A percentile compares a stretch with the other conserved stretches of the same genome.
Conservation (phyloP, 495 filamentous ascomycete species). For the Penicillium subrubescens region DNA sequence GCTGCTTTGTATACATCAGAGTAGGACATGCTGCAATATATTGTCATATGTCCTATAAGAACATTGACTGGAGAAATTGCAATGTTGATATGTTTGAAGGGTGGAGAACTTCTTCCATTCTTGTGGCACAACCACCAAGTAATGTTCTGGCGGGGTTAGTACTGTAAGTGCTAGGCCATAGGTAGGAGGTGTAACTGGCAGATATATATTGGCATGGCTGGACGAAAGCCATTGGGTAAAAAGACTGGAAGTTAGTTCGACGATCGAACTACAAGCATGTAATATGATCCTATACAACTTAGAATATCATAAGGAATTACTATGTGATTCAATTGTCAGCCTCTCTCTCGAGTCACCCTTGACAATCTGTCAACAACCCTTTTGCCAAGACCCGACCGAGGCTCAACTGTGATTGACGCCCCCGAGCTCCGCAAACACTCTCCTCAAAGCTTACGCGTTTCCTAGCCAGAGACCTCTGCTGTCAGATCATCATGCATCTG, state of each 20-base stretch:
- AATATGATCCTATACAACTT: neutral
- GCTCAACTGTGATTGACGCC: conserved; percentile 14
- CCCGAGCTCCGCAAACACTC: conserved; percentile 25
- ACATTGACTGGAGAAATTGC: neutral
- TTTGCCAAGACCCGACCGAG: conserved; percentile 29
- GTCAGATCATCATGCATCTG: conserved; percentile 36
- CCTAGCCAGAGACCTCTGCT: conserved; percentile 6
- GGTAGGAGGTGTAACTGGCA: too few relatives aligned
- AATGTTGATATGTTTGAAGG: too few relatives aligned
- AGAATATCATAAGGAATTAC: neutral
- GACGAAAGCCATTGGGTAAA: neutral
- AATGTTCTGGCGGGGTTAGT: too few relatives aligned
- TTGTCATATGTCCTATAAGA: neutral
- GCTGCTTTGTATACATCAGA: neutral
- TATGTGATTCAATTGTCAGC: neutral
- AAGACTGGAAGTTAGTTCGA: neutral
- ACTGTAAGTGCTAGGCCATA: too few relatives aligned
- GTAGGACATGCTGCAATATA: neutral
- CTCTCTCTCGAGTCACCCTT: neutral
- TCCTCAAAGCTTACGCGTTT: conserved; percentile 29
- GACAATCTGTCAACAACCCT: conserved; percentile 6
- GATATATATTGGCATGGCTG: too few relatives aligned
- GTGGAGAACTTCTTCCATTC: too few relatives aligned
- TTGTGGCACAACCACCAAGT: too few relatives aligned
- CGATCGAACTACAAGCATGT: neutral